These are phyloP conservation scores for Cryptococcus depauperatus DNA, from an alignment of 1,284 basidiomycete species.

Conservation along the genomic window DNA sequence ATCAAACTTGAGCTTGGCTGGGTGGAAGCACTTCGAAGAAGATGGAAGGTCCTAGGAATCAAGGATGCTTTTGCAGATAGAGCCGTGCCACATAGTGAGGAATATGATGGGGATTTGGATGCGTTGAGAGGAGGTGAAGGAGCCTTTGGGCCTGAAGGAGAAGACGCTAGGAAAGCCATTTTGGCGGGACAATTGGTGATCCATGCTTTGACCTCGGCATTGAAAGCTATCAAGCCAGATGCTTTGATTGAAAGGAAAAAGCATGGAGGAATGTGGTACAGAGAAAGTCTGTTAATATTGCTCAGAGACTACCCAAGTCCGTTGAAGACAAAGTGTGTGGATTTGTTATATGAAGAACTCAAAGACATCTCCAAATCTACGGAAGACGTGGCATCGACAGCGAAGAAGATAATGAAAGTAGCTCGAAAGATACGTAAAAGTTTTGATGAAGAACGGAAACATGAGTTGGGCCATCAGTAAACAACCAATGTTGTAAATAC, in stretches of 20 bases:
- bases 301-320: constrained; percentile 41
- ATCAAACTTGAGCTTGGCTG: constrained; percentile 86
- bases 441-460: constrained; percentile 28
- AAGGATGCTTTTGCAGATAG: constrained; percentile 8
- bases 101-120: constrained; percentile 16
- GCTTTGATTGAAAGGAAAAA: background rate
- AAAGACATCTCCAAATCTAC: constrained; percentile 23
- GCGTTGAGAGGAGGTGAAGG: constrained; percentile 37
- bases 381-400: constrained; percentile 12
- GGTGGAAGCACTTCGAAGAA: constrained; percentile 68
- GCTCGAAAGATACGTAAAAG: constrained; percentile 30
- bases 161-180: constrained; percentile 42
- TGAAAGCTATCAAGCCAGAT: constrained; percentile 22
- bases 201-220: constrained; percentile 36
- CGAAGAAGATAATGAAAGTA: constrained; percentile 18
- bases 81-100: background rate
- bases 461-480: background rate
- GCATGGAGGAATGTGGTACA: constrained; percentile 29
- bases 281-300: constrained; percentile 27
- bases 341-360: constrained; percentile 34
- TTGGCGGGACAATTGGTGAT: constrained; percentile 41
- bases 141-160: constrained; percentile 41
- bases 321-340: constrained; percentile 29
- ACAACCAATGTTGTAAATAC: background rate
- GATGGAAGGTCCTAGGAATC: constrained; percentile 61